Percentiles rank a stretch among this genome's conserved stretches.
These are phyloP conservation scores for Calycina herbarum DNA, from an alignment of 2,329 filamentous ascomycete genomes.

Conservation along the genomic window DNA sequence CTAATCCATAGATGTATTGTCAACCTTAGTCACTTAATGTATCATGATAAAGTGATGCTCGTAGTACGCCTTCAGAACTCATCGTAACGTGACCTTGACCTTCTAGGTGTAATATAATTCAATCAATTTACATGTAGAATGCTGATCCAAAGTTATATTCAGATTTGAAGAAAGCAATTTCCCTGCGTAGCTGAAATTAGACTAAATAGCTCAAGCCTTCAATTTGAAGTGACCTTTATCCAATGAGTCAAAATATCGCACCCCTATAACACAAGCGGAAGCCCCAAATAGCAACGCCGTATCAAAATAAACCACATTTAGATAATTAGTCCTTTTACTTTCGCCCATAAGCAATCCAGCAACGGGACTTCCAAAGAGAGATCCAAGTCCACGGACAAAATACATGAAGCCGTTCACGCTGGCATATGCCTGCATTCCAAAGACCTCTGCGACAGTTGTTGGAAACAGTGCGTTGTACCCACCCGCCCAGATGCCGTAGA, in stretches of 20 bases:
- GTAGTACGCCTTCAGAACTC: too few species aligned
- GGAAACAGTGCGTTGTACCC: constrained; percentile 49
- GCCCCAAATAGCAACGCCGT: constrained; percentile 43
- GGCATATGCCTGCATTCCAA: constrained; percentile 48
- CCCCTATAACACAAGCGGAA: constrained; percentile 42
- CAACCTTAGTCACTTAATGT: too few species aligned
- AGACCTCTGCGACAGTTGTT: constrained; percentile 49
- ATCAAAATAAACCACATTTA: constrained; percentile 43
- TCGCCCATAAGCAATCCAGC: constrained; percentile 44
- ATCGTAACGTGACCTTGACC: too few species aligned
- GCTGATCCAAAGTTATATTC: too few species aligned
- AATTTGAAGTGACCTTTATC: constrained; percentile 29
- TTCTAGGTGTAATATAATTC: too few species aligned
- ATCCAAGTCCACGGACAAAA: constrained; percentile 46
- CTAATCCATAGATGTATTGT: too few species aligned
- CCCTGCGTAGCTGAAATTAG: too few species aligned
- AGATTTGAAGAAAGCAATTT: too few species aligned
- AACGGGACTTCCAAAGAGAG: constrained; percentile 47
- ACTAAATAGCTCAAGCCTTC: background rate
- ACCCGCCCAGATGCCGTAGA: constrained; percentile 46
- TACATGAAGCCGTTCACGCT: constrained; percentile 50
- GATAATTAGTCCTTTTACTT: constrained; percentile 39
- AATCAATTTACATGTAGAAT: too few species aligned
- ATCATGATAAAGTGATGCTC: too few species aligned
- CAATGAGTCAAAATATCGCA: constrained; percentile 44